phyloP scores from a whole-genome alignment of 805 yeast species.

The Wickerhamiella musiphila region DNA sequence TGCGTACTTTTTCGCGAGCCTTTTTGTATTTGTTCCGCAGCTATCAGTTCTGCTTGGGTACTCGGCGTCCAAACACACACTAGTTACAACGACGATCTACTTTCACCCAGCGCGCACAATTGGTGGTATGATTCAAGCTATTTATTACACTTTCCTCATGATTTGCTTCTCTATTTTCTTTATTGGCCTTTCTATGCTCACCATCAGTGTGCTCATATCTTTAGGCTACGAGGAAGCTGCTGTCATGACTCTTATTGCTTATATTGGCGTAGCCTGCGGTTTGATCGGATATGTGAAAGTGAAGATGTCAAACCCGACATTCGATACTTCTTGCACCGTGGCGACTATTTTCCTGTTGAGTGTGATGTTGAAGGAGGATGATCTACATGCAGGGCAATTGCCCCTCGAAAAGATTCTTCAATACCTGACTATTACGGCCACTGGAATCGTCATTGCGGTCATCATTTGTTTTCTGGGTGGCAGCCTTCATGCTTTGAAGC shows the following conservation, averaged over 20 bases:
- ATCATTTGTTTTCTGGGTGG: constrained; percentile 42
- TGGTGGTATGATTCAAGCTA: constrained; percentile 66
- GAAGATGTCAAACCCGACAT: constrained; percentile 44
- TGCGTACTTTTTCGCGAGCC: constrained; percentile 58
- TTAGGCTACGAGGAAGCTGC: constrained; percentile 25
- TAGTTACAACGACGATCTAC: constrained; percentile 70
- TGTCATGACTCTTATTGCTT: constrained; percentile 28
- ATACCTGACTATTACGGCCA: constrained; percentile 37
- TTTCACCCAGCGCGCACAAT: constrained; percentile 67
- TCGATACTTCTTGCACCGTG: constrained; percentile 66
- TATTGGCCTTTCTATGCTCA: constrained; percentile 33
- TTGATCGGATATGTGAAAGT: constrained; percentile 53
- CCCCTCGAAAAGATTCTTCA: constrained; percentile 38
- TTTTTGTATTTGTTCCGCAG: constrained; percentile 43
- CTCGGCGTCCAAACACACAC: constrained; percentile 61
- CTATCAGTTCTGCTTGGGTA: constrained; percentile 34
- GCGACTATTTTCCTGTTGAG: constrained; percentile 57
- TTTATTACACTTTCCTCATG: constrained; percentile 40
- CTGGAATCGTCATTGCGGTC: constrained; percentile 47
- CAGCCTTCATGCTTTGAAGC: constrained; percentile 40
- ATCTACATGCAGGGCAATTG: constrained; percentile 37
- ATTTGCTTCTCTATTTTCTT: constrained; percentile 36
- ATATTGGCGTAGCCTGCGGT: constrained; percentile 42
- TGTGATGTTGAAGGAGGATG: constrained; percentile 58
- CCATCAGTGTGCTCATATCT: neutral